These are phyloP conservation scores for Aulographum hederae DNA, from an alignment of 2,329 filamentous ascomycete genomes.

Conservation along the genomic window DNA sequence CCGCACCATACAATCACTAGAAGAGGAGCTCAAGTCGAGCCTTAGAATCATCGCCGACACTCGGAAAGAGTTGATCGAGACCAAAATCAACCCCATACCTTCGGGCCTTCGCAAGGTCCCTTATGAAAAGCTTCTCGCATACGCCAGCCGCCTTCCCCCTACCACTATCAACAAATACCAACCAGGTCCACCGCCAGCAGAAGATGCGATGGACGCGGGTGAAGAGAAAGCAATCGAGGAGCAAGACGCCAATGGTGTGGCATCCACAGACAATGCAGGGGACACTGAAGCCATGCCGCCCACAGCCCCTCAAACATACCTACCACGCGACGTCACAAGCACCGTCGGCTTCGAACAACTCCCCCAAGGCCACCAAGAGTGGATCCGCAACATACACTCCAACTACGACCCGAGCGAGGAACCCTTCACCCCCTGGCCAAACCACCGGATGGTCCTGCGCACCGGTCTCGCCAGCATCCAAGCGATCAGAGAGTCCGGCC, in stretches of 20 bases:
- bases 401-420: too few relatives aligned
- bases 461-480: slow-evolving; percentile 48
- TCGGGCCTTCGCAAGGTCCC: slow-evolving; percentile 31
- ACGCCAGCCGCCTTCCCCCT: too few relatives aligned
- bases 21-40: slow-evolving; percentile 54
- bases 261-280: neutral
- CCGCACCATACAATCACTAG: slow-evolving; percentile 43
- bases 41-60: slow-evolving; percentile 51
- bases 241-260: neutral
- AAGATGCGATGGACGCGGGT: slow-evolving; percentile 8
- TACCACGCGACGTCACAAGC: neutral
- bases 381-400: too few relatives aligned
- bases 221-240: neutral
- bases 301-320: neutral
- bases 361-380: slow-evolving; percentile 32
- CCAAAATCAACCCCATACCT: slow-evolving; percentile 14
- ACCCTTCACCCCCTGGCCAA: slow-evolving; percentile 60
- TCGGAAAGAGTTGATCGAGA: slow-evolving; percentile 52
- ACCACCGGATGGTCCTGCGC: slow-evolving; percentile 46
- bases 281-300: neutral
- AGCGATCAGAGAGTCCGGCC: slow-evolving; percentile 39
- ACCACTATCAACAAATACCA: slow-evolving; percentile 59
- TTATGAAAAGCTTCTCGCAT: slow-evolving; percentile 57
- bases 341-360: slow-evolving; percentile 11
- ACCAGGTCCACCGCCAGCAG: slow-evolving; percentile 50